Percentiles rank a stretch among this genome's conserved stretches.
Evolutionary conservation across 345 rosid genomes (phyloP).

Genomic region (Ailanthus altissimus): DNA sequence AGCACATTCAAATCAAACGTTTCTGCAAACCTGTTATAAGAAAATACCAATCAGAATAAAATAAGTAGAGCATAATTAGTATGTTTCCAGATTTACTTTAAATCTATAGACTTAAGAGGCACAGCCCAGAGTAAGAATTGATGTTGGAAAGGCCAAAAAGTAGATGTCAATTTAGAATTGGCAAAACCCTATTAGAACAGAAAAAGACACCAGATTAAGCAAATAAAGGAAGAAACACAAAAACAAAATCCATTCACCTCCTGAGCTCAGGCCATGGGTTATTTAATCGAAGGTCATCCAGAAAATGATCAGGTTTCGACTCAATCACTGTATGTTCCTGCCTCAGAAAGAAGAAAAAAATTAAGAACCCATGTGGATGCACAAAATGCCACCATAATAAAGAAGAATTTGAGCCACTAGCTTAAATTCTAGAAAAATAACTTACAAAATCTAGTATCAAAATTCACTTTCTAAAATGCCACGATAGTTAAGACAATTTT

Average conservation of each 20-base stretch:
- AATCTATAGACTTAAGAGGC: not conserved
- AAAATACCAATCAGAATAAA: constrained; percentile 27
- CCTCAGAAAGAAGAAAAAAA: constrained; percentile 17
- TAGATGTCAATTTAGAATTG: not conserved
- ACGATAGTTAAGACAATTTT: not conserved
- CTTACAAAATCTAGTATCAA: not conserved
- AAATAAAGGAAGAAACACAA: constrained; percentile 3
- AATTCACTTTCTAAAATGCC: not conserved
- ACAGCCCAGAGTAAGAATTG: not conserved
- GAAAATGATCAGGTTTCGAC: constrained; percentile 96
- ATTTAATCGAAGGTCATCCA: constrained; percentile 93
- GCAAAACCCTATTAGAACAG: not conserved
- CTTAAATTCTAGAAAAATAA: not conserved
- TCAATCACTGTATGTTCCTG: constrained; percentile 93
- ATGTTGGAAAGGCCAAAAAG: constrained; percentile 1
- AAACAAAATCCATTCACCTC: constrained; percentile 39
- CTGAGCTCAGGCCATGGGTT: constrained; percentile 93
- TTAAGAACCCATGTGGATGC: not conserved
- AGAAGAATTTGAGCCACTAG: too few species aligned
- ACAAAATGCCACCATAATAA: not conserved
- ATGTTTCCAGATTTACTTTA: constrained; percentile 5
- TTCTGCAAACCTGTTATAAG: constrained; percentile 66
- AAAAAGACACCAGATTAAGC: constrained; percentile 12
- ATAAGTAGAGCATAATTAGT: not conserved
- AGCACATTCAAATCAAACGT: constrained; percentile 63